Conservation (phyloP, 768 basidiomycete species). For the Fibroporia radiculosa region DNA sequence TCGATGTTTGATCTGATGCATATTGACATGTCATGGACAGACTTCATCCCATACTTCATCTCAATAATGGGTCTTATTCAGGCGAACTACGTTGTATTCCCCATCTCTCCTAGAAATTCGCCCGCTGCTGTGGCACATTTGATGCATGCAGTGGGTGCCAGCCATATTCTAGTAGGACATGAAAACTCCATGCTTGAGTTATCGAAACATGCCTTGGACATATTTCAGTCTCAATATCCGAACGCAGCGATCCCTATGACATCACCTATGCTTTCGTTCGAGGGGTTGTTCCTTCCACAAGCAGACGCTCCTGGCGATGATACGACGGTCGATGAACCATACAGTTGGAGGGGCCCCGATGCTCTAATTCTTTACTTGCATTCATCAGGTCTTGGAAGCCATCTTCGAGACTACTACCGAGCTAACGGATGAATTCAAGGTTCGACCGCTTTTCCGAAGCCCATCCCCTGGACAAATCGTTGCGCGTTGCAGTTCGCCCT, state of each 20-base stretch:
- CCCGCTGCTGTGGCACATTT: constrained; percentile 24
- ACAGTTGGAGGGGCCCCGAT: constrained; percentile 4
- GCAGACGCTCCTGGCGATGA: neutral
- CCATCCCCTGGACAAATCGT: constrained; percentile 12
- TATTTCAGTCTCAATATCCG: constrained; percentile 10
- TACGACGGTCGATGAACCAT: constrained; percentile 1
- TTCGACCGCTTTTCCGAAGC: constrained; percentile 16
- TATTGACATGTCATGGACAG: constrained; percentile 8
- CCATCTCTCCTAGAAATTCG: constrained; percentile 28
- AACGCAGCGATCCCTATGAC: neutral
- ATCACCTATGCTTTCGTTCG: constrained; percentile 13
- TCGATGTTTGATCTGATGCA: neutral
- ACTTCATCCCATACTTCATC: constrained; percentile 18
- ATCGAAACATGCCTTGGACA: constrained; percentile 12
- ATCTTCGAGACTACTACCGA: neutral
- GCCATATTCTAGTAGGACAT: constrained; percentile 22
- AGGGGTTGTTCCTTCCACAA: constrained; percentile 7
- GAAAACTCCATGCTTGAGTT: constrained; percentile 21
- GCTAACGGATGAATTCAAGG: constrained; percentile 4
- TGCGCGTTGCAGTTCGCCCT: constrained; percentile 12
- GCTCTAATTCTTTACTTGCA: constrained; percentile 11
- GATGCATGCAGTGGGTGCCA: constrained; percentile 13
- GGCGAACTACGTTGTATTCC: constrained; percentile 21
- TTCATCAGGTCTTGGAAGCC: constrained; percentile 12
- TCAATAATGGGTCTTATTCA: constrained; percentile 14